Conservation (phyloP, 1,284 basidiomycete species). For the Dichomitus squalens region DNA sequence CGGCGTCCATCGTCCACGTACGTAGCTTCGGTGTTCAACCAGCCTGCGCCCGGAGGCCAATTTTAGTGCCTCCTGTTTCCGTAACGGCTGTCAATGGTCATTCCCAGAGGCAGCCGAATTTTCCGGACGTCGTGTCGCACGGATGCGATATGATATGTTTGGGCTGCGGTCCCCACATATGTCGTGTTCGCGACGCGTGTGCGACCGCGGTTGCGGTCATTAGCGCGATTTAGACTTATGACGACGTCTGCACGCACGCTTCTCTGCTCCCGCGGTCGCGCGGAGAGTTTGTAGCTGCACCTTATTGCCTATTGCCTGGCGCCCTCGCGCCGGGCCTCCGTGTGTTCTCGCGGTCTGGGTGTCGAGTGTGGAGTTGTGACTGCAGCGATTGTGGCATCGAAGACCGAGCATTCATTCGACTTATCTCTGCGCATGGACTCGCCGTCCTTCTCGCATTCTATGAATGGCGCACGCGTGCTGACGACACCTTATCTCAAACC, state of each 20-base stretch:
- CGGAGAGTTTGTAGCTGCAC: slow-evolving; percentile 2
- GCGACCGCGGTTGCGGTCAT: too few species aligned
- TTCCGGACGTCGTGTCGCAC: too few species aligned
- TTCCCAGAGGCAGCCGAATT: too few species aligned
- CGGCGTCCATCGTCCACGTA: background rate
- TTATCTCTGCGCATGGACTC: too few species aligned
- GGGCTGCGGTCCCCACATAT: too few species aligned
- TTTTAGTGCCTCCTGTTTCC: too few species aligned
- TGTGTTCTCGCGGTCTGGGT: background rate
- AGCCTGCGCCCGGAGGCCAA: too few species aligned
- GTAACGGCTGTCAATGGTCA: too few species aligned
- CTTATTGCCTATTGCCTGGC: slow-evolving; percentile 10
- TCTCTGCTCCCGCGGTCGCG: background rate
- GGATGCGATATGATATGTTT: too few species aligned
- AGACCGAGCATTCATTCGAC: background rate
- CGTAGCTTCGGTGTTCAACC: too few species aligned
- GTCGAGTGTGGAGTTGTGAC: background rate
- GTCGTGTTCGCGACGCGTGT: too few species aligned
- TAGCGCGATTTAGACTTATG: slow-evolving; percentile 1
- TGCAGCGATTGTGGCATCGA: background rate
- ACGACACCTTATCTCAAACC: background rate
- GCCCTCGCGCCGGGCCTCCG: slow-evolving; percentile 4
- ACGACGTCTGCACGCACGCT: background rate
- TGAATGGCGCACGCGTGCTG: background rate
- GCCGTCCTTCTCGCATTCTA: too few species aligned